Evolutionary conservation across 139 green algal species (phyloP), one percentile per base, ranked within the genome.

Genomic region (Tetradesmus lagerheimii): DNA sequence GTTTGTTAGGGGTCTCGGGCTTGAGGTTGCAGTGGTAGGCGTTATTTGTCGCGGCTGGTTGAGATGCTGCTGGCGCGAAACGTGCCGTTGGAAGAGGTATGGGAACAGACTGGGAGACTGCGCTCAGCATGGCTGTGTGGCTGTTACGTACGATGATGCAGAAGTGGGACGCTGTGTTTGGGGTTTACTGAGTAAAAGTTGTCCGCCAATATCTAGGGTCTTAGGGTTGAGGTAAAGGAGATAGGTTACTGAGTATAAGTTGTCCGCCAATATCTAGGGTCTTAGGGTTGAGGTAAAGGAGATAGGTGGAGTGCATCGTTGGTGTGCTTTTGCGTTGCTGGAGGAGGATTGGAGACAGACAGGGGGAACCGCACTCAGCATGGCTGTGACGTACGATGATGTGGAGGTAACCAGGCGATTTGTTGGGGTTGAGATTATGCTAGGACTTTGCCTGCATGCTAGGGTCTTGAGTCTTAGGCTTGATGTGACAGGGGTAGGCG

Each of bases 91-190:
- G 81, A 87, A 35, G 50, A 77, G 20, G 27, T 53, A 53, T 87
- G 81, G 50, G n/a, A 62, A 16, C 20, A 27, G 20, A 57, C 81
- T 0, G 81, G 11, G 81, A 87, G 53, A 87, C 81, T 27, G 50
- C 81, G 4, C 81, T 87, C 18, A 2, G 29, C 31, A 87, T 87
- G 81, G 53, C 81, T 0, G 34, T 78, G 78, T 87, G 81, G 53
- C 81, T 0, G 34, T 78, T 6, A 23, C 15, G 0, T 53, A 53
- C 18, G 29, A 43, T 37, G 50, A 77, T 53, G 50, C 38, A 20
- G 50, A 87, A 34, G 81, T 87, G 15, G 53, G 81, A 4, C 15
- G 47, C 1, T 11, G 47, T 20, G 18, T 62, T 20, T 62, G 47
- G 4, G 4, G 18, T 62, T 62, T 12, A 62, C 47, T 62, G n/a